phyloP scores from a whole-genome alignment of 140 eudicot species.

The Cichorium intybus region DNA sequence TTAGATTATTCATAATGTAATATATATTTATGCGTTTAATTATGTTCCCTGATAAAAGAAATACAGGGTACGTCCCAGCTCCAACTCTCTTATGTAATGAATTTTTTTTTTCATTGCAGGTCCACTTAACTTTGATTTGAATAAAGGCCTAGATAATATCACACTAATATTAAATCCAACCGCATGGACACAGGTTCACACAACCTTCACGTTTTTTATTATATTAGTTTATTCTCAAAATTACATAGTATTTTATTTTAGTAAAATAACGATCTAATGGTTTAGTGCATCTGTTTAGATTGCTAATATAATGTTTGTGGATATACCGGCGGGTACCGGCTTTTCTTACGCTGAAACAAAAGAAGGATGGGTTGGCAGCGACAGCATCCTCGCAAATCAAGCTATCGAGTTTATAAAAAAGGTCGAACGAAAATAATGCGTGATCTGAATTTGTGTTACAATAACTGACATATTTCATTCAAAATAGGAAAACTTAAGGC shows the following conservation, averaged over 20 bases:
- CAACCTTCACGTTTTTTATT: neutral
- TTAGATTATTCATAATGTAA: too few relatives aligned
- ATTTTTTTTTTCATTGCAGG: constrained; percentile 19
- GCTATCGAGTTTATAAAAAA: neutral
- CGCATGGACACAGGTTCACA: constrained; percentile 51
- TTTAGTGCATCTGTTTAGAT: neutral
- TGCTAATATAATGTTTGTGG: constrained; percentile 4
- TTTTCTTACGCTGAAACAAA: constrained; percentile 7
- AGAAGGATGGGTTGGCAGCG: constrained; percentile 5
- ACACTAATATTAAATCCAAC: constrained; percentile 26
- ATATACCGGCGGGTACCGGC: constrained; percentile 6
- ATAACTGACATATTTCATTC: neutral
- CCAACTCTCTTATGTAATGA: too few relatives aligned
- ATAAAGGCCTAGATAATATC: constrained; percentile 13
- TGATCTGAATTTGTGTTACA: neutral
- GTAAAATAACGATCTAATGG: too few relatives aligned
- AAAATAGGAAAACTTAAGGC: too few relatives aligned
- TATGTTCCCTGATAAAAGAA: too few relatives aligned
- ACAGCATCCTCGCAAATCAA: neutral
- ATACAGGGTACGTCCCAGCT: too few relatives aligned
- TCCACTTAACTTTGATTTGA: constrained; percentile 37
- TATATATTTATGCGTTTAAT: too few relatives aligned
- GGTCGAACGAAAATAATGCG: neutral
- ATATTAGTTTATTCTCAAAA: too few relatives aligned
- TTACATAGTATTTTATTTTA: neutral